Evolutionary conservation across 2,329 filamentous ascomycete genomes (phyloP).

Genomic region (Ustilaginoidea virens): DNA sequence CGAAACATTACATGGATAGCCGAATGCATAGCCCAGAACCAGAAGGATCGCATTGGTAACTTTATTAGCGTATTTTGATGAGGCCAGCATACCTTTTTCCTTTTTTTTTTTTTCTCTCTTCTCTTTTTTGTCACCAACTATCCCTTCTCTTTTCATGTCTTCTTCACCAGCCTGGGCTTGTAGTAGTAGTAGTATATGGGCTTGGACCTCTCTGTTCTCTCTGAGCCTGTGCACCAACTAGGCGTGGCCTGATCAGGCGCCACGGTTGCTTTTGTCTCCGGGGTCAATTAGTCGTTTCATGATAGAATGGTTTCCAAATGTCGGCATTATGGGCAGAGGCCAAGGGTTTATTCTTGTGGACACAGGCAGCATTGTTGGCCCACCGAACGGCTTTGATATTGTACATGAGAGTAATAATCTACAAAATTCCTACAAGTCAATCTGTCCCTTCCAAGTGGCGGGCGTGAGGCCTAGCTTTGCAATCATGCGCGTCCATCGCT

Average conservation of each 20-base stretch:
- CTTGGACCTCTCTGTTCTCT: no score
- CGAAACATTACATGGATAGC: conserved; percentile 99
- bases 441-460: conserved; percentile 83
- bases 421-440: conserved; percentile 30
- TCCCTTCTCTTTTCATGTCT: not conserved
- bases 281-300: no score
- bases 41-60: conserved; percentile 97
- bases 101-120: not conserved
- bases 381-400: conserved; percentile 22
- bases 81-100: not conserved
- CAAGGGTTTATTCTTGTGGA: conserved; percentile 6
- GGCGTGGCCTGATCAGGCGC: no score
- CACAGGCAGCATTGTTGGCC: conserved; percentile 1
- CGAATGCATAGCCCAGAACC: conserved; percentile 98
- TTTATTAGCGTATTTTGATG: conserved; percentile 92
- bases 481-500: conserved; percentile 77
- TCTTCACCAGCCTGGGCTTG: conserved; percentile 6
- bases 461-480: conserved; percentile 73
- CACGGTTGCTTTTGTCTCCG: no score
- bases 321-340: conserved; percentile 15
- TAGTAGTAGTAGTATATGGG: conserved; percentile 27
- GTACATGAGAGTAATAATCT: conserved; percentile 31
- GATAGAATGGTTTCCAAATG: conserved; percentile 12
- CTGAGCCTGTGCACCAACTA: no score
- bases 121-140: not conserved